A percentile compares a stretch with the other conserved stretches of the same genome.
Conservation (phyloP, 2,329 filamentous ascomycete genomes). For the Cladosporium sp. region DNA sequence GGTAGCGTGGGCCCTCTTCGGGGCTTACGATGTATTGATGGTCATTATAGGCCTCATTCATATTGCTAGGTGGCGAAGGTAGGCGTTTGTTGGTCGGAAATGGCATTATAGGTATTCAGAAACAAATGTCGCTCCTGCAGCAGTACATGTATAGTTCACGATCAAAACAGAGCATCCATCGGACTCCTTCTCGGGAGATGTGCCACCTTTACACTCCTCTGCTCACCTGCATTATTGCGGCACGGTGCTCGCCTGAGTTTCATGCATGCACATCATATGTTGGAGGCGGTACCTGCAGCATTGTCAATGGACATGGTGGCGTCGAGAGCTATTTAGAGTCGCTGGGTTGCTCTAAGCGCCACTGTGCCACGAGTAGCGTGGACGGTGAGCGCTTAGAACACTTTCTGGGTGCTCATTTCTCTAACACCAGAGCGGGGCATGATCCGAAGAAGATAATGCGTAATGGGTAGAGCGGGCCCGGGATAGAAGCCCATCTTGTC, state of each 20-base stretch:
- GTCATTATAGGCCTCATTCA: too few species aligned
- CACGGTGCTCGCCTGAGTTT: neutral
- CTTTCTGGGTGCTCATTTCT: neutral
- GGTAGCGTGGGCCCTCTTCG: too few species aligned
- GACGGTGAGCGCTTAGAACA: neutral
- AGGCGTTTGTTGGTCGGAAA: too few species aligned
- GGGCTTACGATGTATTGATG: too few species aligned
- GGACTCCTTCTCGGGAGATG: too few species aligned
- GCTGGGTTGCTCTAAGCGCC: constrained; percentile 9
- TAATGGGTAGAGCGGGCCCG: neutral
- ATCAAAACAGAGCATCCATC: too few species aligned
- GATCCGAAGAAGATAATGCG: neutral
- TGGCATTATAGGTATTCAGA: too few species aligned
- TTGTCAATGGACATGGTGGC: neutral
- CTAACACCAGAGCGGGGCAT: neutral
- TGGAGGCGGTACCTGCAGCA: constrained; percentile 3
- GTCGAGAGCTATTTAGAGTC: neutral
- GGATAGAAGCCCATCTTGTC: neutral
- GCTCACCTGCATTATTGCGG: neutral
- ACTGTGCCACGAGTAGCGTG: constrained; percentile 4
- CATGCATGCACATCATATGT: neutral
- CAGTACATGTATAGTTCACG: too few species aligned
- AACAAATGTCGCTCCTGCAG: too few species aligned
- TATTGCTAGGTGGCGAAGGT: too few species aligned
- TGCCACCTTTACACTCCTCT: neutral